phyloP scores from a whole-genome alignment of 2,329 filamentous ascomycete species.

The Cercospora zeae-maydis region DNA sequence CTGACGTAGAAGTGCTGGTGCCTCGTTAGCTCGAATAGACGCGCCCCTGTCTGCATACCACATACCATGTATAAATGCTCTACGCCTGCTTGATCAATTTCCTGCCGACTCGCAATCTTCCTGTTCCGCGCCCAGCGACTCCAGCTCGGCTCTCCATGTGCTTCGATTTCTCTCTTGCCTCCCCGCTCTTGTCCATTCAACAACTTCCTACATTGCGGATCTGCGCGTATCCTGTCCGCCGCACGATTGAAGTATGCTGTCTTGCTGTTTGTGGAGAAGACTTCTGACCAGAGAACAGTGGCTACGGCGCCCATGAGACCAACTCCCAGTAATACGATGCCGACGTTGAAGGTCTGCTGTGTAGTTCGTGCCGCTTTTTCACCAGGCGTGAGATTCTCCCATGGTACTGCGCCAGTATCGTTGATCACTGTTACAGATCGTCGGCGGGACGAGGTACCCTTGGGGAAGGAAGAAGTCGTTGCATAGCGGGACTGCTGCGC shows the following conservation, averaged over 20 bases:
- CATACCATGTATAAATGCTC: conserved; percentile 70
- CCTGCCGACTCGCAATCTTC: conserved; percentile 50
- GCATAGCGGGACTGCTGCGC: conserved; percentile 19
- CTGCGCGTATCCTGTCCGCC: conserved; percentile 71
- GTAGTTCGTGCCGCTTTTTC: conserved; percentile 84
- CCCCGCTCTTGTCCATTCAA: conserved; percentile 61
- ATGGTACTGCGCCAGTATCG: conserved; percentile 77
- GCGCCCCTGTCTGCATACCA: neutral
- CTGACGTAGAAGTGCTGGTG: conserved; percentile 71
- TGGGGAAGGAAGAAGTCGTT: conserved; percentile 28
- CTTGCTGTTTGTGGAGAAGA: conserved; percentile 79
- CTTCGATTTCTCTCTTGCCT: conserved; percentile 64
- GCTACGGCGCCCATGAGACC: conserved; percentile 73
- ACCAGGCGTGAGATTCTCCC: conserved; percentile 67
- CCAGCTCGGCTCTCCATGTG: conserved; percentile 74
- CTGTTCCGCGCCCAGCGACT: conserved; percentile 74
- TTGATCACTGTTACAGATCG: conserved; percentile 77
- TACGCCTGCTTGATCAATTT: conserved; percentile 68
- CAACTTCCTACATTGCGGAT: conserved; percentile 66
- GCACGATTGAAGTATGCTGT: conserved; percentile 85
- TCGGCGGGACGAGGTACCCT: conserved; percentile 50
- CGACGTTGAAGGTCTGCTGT: conserved; percentile 86
- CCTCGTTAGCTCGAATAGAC: neutral
- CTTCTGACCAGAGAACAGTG: conserved; percentile 75
- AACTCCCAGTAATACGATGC: conserved; percentile 70